These are phyloP conservation scores for Pythium oligandrum DNA, from an alignment of 352 stramenopile species.

Conservation along the genomic window DNA sequence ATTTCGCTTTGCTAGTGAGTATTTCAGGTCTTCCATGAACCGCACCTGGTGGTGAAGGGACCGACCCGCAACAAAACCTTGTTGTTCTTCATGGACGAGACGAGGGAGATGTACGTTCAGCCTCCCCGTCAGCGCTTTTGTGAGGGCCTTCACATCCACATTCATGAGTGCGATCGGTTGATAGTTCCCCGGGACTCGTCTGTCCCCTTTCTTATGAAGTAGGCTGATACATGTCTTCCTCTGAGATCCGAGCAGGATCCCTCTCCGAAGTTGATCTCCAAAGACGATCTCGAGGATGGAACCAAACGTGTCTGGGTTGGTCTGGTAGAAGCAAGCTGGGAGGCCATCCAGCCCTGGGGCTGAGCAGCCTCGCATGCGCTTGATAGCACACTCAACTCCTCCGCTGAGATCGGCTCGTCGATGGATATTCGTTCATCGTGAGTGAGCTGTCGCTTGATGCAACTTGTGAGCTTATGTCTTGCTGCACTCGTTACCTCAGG, in stretches of 20 bases:
- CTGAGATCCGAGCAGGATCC: constrained; percentile 13
- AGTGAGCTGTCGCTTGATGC: too few relatives aligned
- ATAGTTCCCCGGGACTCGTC: constrained; percentile 14
- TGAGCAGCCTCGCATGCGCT: constrained; percentile 1
- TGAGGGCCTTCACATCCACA: constrained; percentile 21
- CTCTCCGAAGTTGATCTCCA: constrained; percentile 11
- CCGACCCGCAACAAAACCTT: constrained; percentile 12
- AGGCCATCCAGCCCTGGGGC: constrained; percentile 12
- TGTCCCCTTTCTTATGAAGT: constrained; percentile 16
- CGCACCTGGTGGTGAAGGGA: constrained; percentile 16
- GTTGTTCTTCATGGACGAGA: constrained; percentile 17
- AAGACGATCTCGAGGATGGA: constrained; percentile 19
- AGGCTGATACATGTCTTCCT: constrained; percentile 15
- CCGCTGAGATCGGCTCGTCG: too few relatives aligned
- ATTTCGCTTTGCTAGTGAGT: constrained; percentile 7
- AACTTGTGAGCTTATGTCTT: too few relatives aligned
- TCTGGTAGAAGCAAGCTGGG: constrained; percentile 20
- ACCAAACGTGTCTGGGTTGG: constrained; percentile 16
- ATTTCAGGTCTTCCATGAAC: constrained; percentile 14
- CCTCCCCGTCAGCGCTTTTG: constrained; percentile 9
- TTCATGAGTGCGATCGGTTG: constrained; percentile 21
- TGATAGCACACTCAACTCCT: too few relatives aligned
- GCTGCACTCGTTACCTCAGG: too few relatives aligned
- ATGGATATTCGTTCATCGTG: too few relatives aligned
- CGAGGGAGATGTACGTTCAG: neutral